Evolutionary conservation across 2,329 filamentous ascomycete species (phyloP), one percentile per base, ranked within the genome.

Genomic region (Cadophora luteo-olivacea): DNA sequence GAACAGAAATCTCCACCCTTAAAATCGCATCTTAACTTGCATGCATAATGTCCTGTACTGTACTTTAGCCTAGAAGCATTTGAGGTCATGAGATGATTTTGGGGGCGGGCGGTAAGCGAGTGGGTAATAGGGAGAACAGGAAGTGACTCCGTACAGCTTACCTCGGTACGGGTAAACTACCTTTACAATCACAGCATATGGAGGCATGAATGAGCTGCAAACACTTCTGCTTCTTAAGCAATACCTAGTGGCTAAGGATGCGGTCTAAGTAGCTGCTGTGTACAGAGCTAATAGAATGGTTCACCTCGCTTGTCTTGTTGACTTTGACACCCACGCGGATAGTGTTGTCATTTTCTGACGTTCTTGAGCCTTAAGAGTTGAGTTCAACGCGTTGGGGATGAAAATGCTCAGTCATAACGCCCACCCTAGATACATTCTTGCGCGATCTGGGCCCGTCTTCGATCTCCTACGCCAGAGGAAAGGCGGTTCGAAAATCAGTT

Each of bases 91-190:
- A 48, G 22, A 48, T 61, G 36, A 29, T 29, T 45, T 48, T 61
- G 58, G 41, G 58, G 22, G 58, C 58, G 58, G 58, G n/a, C 29
- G n/a, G 41, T 32, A 45, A 48, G 36, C 58, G 58, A 61, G 32
- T 48, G 38, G 58, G 58, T 61, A 61, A 61, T 36, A 57, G 54
- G 54, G 54, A 61, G n/a, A 60, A 60, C 48, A n/a, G 6, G 22
- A 45, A 48, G 41, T 22, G n/a, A 19, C 4, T 61, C 22, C 24
- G 58, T 48, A 12, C 1, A n/a, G 7, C 4, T 61, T n/a, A 38
- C 32, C 36, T 54, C 24, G n/a, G 29, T 24, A 29, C 36, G 58
- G 58, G 22, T 61, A 61, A 29, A 61, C 22, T 8, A 12, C 58
- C 3, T 60, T 38, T 5, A 25, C n/a, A 36, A 25, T 7, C 38